Conservation (phyloP, 2,329 filamentous ascomycete genomes). For the Penicillium sp. region DNA sequence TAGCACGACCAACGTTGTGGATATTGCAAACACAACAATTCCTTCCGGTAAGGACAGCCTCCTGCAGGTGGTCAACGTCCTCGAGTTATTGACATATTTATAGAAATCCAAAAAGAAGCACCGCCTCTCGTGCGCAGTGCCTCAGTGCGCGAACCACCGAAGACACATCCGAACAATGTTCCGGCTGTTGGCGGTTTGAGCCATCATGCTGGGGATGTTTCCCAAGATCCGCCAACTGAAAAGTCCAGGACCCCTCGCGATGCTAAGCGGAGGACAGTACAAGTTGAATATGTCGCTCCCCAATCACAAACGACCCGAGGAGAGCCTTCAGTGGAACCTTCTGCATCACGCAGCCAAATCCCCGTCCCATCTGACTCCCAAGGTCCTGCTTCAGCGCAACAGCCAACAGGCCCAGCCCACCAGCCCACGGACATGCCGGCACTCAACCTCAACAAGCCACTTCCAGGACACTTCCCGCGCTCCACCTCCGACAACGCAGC, state of each 20-base stretch:
- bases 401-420: slow-evolving; percentile 5
- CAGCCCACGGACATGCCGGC: slow-evolving; percentile 11
- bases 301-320: slow-evolving; percentile 80
- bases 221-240: slow-evolving; percentile 62
- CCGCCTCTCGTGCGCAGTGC: slow-evolving; percentile 75
- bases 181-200: slow-evolving; percentile 60
- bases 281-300: slow-evolving; percentile 95
- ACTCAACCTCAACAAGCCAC: slow-evolving; percentile 37
- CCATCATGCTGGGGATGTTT: slow-evolving; percentile 72
- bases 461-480: slow-evolving; percentile 53
- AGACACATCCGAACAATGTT: slow-evolving; percentile 55
- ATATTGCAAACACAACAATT: slow-evolving; percentile 78
- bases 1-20: slow-evolving; percentile 80
- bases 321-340: slow-evolving; percentile 35
- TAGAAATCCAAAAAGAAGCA: slow-evolving; percentile 55
- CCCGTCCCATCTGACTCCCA: slow-evolving; percentile 10
- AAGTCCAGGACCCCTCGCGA: slow-evolving; percentile 70
- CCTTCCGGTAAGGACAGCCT: slow-evolving; percentile 51
- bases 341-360: slow-evolving; percentile 16
- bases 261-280: slow-evolving; percentile 88
- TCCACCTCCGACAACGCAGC: slow-evolving; percentile 59
- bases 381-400: slow-evolving; percentile 6
- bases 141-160: slow-evolving; percentile 84
- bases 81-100: slow-evolving; percentile 22
- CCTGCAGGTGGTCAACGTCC: background rate